Evolutionary conservation across 768 basidiomycete species (phyloP), one percentile per base, ranked within the genome.

Genomic region (Boletus eberwhitei): DNA sequence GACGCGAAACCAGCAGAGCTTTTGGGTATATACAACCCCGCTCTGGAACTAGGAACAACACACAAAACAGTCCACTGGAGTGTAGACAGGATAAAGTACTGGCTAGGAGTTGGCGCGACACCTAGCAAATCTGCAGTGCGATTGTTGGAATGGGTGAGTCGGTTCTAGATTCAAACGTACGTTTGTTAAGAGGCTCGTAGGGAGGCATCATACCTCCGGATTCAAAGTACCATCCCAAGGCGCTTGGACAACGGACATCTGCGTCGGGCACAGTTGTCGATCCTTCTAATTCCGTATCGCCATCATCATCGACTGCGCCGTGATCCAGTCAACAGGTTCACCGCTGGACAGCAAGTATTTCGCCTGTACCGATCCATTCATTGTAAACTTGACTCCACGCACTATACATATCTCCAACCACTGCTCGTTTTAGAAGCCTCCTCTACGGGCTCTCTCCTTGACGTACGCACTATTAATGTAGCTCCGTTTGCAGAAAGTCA

Each of bases 11-110:
- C 96, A 13, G 80, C 90, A 62, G 96, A 98, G 72, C 79, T 85
- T 37, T 75, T 98, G 45, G 96, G 93, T 32, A 77, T 88, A 44
- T 97, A 89, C 75, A 78, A 91, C 70, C 93, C 92, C 4, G 83
- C 79, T 58, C 72, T 83, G 43, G 71, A 70, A 47, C 75, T 67
- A 17, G 79, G 77, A 36, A 70, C 77, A 54, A 70, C 74, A 22
- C 78, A 82, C 60, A 96, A 94, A 73, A 84, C 81, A 34, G 77
- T 98, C 52, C 81, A 87, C 62, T 98, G 95, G 94, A 93, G 93
- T 70, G 86, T 87, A 24, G 86, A 90, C 62, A 83, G 96, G 67
- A 91, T 98, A 69, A 79, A 80, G 54, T 93, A 90, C 65, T 98
- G 96, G 96, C 71, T 98, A 37, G 79, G 79, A 34, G 83, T 87